phyloP scores from a whole-genome alignment of 495 filamentous ascomycete genomes.

The Parmelia sp. region DNA sequence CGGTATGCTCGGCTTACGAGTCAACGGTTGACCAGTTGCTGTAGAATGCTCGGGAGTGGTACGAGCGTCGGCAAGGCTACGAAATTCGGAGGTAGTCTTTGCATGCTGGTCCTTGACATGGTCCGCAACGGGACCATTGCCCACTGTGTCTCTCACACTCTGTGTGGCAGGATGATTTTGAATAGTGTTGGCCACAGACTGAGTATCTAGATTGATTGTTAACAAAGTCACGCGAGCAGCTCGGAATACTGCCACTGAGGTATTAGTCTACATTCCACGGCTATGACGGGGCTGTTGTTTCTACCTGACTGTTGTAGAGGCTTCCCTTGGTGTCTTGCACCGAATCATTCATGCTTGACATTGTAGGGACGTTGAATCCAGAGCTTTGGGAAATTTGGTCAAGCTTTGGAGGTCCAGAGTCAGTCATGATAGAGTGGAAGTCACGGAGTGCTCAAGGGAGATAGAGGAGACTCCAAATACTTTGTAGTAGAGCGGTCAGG shows the following conservation, averaged over 20 bases:
- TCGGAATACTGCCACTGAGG: constrained; percentile 21
- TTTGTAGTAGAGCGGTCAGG: not conserved
- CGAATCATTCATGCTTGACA: constrained; percentile 23
- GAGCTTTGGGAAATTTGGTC: constrained; percentile 21
- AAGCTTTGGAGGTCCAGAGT: constrained; percentile 23
- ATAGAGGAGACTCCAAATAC: not conserved
- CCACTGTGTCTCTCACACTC: constrained; percentile 29
- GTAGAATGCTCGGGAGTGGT: constrained; percentile 60
- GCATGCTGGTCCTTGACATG: constrained; percentile 65
- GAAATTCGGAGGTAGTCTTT: constrained; percentile 67
- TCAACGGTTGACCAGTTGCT: constrained; percentile 80
- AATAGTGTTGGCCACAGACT: constrained; percentile 31
- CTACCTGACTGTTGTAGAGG: constrained; percentile 33
- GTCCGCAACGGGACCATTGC: constrained; percentile 62
- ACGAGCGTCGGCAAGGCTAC: constrained; percentile 65
- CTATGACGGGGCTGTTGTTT: constrained; percentile 2
- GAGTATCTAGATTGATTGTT: constrained; percentile 29
- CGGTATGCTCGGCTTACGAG: constrained; percentile 46
- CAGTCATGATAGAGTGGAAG: constrained; percentile 16
- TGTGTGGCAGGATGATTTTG: constrained; percentile 36
- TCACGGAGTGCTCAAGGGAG: not conserved
- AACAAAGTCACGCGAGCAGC: constrained; percentile 30
- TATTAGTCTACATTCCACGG: constrained; percentile 2
- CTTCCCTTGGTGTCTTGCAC: constrained; percentile 30
- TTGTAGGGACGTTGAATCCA: constrained; percentile 22